phyloP scores from a whole-genome alignment of 1,284 basidiomycete genomes.

The Ceratobasidium sp. region DNA sequence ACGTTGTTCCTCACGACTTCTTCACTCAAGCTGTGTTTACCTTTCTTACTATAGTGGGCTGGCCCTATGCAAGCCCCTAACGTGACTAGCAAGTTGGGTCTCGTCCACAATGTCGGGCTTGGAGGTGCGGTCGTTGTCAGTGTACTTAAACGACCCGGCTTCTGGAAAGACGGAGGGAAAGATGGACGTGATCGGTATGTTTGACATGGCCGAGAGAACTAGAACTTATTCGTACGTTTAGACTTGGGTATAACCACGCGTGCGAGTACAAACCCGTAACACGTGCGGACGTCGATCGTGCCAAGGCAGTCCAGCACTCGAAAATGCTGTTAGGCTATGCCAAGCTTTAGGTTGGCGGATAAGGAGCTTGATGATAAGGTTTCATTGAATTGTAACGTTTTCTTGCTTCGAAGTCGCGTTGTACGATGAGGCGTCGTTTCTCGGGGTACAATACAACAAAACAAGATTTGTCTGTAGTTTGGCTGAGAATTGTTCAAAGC shows the following conservation, averaged over 20 bases:
- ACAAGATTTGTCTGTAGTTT: slow-evolving; percentile 10
- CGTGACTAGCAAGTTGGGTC: slow-evolving; percentile 80
- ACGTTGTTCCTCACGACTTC: slow-evolving; percentile 51
- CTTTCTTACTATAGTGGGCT: slow-evolving; percentile 69
- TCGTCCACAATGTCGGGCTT: slow-evolving; percentile 88
- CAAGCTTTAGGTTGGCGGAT: slow-evolving; percentile 55
- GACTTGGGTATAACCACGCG: slow-evolving; percentile 86
- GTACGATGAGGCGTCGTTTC: neutral
- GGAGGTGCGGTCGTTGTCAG: slow-evolving; percentile 85
- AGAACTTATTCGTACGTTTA: slow-evolving; percentile 53
- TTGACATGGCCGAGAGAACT: neutral
- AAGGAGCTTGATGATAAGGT: neutral
- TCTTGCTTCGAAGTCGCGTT: neutral
- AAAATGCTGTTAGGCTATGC: slow-evolving; percentile 59
- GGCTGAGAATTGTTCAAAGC: neutral
- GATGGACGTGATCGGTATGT: slow-evolving; percentile 76
- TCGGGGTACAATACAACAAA: neutral
- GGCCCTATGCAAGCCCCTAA: slow-evolving; percentile 86
- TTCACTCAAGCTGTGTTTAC: slow-evolving; percentile 10
- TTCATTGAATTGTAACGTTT: neutral
- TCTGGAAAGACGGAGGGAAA: slow-evolving; percentile 71
- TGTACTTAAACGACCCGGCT: slow-evolving; percentile 79
- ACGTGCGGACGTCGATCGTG: slow-evolving; percentile 76
- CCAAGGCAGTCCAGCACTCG: slow-evolving; percentile 76
- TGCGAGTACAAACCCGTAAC: slow-evolving; percentile 75